A percentile compares a stretch with the other conserved stretches of the same genome.
These are phyloP conservation scores for Trichoderma citrinoviride DNA, from an alignment of 2,329 filamentous ascomycete genomes.

Conservation along the genomic window DNA sequence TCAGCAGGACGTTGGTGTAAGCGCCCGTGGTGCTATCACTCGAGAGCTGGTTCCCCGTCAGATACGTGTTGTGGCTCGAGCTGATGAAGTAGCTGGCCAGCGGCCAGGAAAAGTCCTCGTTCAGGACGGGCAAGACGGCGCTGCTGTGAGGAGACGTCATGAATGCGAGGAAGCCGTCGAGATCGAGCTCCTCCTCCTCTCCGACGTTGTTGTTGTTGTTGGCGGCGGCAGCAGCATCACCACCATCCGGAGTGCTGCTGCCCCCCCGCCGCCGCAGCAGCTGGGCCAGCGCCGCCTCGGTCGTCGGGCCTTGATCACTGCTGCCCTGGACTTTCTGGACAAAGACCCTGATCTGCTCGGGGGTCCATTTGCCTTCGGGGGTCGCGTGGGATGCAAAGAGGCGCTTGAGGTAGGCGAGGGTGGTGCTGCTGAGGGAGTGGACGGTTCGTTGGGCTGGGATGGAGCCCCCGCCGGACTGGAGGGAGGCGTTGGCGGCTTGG, in stretches of 20 bases:
- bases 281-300: conserved; percentile 28
- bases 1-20: conserved; percentile 79
- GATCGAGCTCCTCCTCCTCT: conserved; percentile 36
- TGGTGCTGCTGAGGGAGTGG: conserved; percentile 40
- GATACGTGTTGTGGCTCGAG: conserved; percentile 93
- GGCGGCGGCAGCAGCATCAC: too few species aligned
- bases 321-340: conserved; percentile 48
- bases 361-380: conserved; percentile 44
- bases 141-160: conserved; percentile 52
- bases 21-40: conserved; percentile 84
- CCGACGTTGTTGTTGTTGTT: too few species aligned
- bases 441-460: conserved; percentile 43
- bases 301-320: conserved; percentile 27
- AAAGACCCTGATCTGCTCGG: conserved; percentile 46
- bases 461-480: conserved; percentile 49
- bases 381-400: conserved; percentile 48
- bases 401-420: conserved; percentile 44
- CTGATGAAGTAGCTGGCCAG: conserved; percentile 91
- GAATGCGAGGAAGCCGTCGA: conserved; percentile 52
- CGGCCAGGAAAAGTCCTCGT: conserved; percentile 65
- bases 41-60: conserved; percentile 82
- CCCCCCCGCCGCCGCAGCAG: too few species aligned
- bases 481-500: conserved; percentile 19
- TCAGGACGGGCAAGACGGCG: conserved; percentile 40
- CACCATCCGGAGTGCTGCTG: conserved; percentile 26